Base-by-base conservation (phyloP, 805 yeast genomes). In the Kodamaea jinghongensis region DNA sequence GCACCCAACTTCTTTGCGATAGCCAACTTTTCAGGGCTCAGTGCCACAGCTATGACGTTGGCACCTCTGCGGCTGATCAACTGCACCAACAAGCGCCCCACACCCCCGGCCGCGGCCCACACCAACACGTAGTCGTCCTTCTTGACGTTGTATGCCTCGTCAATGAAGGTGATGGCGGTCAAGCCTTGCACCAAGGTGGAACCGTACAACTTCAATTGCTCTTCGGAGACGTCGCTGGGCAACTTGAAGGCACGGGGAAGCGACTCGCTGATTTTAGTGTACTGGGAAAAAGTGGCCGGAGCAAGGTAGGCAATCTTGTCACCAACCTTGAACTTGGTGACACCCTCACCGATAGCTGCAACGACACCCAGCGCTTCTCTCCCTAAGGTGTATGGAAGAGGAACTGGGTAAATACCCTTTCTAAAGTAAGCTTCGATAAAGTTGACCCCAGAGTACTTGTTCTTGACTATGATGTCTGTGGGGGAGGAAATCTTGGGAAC, bases 51-150 rank as follows among this genome's bases (percentile, higher is more conserved):
- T 62, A 90, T 88, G 33, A 81, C 89, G 47, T 77, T 81, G 3
- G 89, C 96, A 14, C 96, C 95, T 35, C 66, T 70, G 16, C 62
- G 54, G 22, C 70, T 60, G 36, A 83, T 61, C 61, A 89, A 65
- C 59, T 89, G 96, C 36, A 72, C 68, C 39, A 88, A 65, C 13
- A 86, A 49, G 37, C 77, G 72, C 4, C 98, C 98, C 36, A 86
- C 91, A 41, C 97, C 96, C 33, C 97, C 98, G 2, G 97, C 96
- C 6, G 96, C 96, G 3, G 97, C 97, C 67, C 89, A 87, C 17
- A 87, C 81, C 34, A 90, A 70, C 31, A 85, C 75, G 49, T 63
- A 73, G 43, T 91, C 96, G 38, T 79, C 90, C 56, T 75, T 67
- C 50, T 86, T 58, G 28, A 86, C 84, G 1, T 70, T 53, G 54